Percentiles rank a stretch among this genome's conserved stretches.
phyloP scores from a whole-genome alignment of 805 yeast species.

The Cyberlindnera petersonii region DNA sequence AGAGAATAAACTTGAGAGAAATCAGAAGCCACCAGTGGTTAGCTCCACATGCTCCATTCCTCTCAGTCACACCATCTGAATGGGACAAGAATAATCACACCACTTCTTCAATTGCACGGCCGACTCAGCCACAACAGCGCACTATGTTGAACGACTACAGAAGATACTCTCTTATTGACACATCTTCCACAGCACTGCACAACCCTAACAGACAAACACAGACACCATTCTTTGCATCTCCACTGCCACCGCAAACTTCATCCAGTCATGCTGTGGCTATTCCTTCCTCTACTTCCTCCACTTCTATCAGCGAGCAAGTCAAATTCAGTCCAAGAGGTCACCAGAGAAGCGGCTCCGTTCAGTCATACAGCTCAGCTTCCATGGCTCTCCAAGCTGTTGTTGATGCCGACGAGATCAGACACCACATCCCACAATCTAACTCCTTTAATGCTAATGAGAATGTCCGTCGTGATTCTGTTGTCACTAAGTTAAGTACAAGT shows the following conservation, averaged over 20 bases:
- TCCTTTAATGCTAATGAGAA: constrained; percentile 23
- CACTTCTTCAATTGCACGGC: constrained; percentile 27
- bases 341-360: constrained; percentile 36
- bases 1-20: constrained; percentile 63
- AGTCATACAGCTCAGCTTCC: constrained; percentile 52
- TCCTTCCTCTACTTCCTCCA: constrained; percentile 36
- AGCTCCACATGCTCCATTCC: constrained; percentile 73
- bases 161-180: constrained; percentile 43
- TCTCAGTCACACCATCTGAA: constrained; percentile 81
- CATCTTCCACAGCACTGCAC: constrained; percentile 39
- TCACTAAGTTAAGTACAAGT: constrained; percentile 10
- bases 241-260: constrained; percentile 67
- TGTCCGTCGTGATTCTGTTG: constrained; percentile 16
- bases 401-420: constrained; percentile 47
- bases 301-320: constrained; percentile 24
- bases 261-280: constrained; percentile 54
- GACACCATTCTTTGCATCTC: constrained; percentile 43
- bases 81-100: constrained; percentile 74
- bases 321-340: constrained; percentile 28
- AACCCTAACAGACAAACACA: constrained; percentile 24
- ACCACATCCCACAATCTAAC: constrained; percentile 18
- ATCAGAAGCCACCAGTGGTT: constrained; percentile 87
- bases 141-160: constrained; percentile 24
- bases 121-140: constrained; percentile 29
- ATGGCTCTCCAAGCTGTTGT: constrained; percentile 71